A percentile compares a stretch with the other conserved stretches of the same genome.
Evolutionary conservation across 2,329 filamentous ascomycete species (phyloP).

Genomic region (Botrytis aclada): DNA sequence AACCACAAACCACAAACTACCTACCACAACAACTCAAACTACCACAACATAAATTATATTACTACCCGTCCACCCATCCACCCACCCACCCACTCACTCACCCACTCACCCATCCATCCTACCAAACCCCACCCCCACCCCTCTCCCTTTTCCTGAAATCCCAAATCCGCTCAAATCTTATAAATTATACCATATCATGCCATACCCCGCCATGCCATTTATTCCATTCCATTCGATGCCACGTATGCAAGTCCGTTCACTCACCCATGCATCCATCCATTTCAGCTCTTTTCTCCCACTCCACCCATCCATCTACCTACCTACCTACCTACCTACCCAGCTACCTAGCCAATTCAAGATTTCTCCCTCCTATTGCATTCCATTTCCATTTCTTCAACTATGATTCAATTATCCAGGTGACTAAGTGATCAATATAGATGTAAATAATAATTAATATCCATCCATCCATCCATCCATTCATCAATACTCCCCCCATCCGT

Average conservation of each 20-base stretch:
- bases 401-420: not conserved
- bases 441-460: too few relatives aligned
- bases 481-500: not conserved
- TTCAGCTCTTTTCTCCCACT: not conserved
- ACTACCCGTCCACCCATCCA: not conserved
- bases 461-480: not conserved
- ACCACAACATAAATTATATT: not conserved
- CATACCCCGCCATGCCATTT: too few relatives aligned
- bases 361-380: not conserved
- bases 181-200: too few relatives aligned
- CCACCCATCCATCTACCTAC: not conserved
- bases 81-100: too few relatives aligned
- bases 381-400: not conserved
- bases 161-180: too few relatives aligned
- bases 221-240: not conserved
- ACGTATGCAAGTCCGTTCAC: not conserved
- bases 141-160: too few relatives aligned
- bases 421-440: not conserved
- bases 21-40: not conserved
- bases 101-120: too few relatives aligned
- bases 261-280: not conserved
- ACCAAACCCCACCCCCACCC: not conserved
- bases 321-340: not conserved
- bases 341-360: not conserved
- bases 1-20: too few relatives aligned